Percentiles rank a stretch among this genome's conserved stretches.
These are phyloP conservation scores for Peterozyma toletana DNA, from an alignment of 805 yeast species.

Conservation along the genomic window DNA sequence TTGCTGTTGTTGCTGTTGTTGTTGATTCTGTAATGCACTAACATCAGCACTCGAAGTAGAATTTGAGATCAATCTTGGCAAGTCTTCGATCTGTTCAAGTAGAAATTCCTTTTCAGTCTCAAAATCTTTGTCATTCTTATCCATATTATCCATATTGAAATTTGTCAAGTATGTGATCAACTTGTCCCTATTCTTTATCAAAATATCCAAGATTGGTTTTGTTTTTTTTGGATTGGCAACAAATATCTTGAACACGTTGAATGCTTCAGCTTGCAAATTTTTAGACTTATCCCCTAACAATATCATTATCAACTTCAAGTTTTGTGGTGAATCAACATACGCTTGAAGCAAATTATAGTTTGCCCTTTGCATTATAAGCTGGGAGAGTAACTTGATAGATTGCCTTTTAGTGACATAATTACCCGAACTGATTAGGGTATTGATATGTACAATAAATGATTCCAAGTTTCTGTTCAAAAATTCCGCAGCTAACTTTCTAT, in stretches of 20 bases:
- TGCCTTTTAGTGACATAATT: constrained; percentile 93
- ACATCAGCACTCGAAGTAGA: constrained; percentile 5
- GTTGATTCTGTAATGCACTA: not conserved
- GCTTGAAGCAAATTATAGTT: constrained; percentile 67
- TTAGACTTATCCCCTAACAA: constrained; percentile 82
- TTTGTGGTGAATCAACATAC: constrained; percentile 76
- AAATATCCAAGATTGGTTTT: constrained; percentile 70
- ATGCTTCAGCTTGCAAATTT: constrained; percentile 84
- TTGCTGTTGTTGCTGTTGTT: not conserved
- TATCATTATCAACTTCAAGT: constrained; percentile 81
- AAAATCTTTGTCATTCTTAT: constrained; percentile 53
- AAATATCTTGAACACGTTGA: constrained; percentile 88
- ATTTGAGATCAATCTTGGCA: constrained; percentile 48
- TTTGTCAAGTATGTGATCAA: constrained; percentile 19
- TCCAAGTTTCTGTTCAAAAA: constrained; percentile 58
- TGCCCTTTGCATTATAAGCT: constrained; percentile 61
- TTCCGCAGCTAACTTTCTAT: constrained; percentile 61
- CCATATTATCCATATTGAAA: constrained; percentile 45
- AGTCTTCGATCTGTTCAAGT: constrained; percentile 60
- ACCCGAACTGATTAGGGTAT: constrained; percentile 62
- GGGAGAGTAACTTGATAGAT: constrained; percentile 68
- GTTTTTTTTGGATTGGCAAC: constrained; percentile 94
- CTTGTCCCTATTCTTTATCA: constrained; percentile 66
- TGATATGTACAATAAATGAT: constrained; percentile 54
- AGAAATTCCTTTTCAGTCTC: constrained; percentile 79